Conservation (phyloP, 352 stramenopile genomes). For the Pythium inflatum region DNA sequence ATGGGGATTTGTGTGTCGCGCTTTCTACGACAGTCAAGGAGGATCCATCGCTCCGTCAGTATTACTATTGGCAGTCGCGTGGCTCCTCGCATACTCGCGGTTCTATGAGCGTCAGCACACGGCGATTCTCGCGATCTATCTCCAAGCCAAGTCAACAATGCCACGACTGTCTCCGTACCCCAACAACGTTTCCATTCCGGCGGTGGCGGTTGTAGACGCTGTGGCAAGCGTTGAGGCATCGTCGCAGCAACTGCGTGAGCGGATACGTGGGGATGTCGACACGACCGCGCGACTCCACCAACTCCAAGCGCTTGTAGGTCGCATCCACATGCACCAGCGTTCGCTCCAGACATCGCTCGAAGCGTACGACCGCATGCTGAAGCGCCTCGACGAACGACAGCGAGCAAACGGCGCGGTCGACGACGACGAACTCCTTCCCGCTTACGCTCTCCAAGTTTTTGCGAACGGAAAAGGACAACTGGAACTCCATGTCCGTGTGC, state of each 20-base stretch:
- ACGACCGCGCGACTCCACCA: conserved; percentile 14
- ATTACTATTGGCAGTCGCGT: conserved; percentile 57
- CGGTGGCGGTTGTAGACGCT: conserved; percentile 11
- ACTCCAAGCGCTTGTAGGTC: conserved; percentile 43
- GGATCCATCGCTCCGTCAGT: conserved; percentile 36
- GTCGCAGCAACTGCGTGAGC: background rate
- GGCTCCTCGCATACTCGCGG: conserved; percentile 49
- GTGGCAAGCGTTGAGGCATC: conserved; percentile 5
- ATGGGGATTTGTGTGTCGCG: conserved; percentile 60
- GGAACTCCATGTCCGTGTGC: conserved; percentile 45
- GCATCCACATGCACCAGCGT: conserved; percentile 45
- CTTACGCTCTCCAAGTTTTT: conserved; percentile 50
- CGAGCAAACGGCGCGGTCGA: conserved; percentile 27
- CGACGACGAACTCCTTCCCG: conserved; percentile 40
- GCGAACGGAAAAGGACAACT: conserved; percentile 34
- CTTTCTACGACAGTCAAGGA: conserved; percentile 40
- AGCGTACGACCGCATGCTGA: conserved; percentile 51
- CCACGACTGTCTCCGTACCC: conserved; percentile 39
- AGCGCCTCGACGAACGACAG: conserved; percentile 40
- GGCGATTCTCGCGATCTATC: conserved; percentile 45
- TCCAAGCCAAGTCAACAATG: conserved; percentile 4
- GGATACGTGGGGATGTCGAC: background rate
- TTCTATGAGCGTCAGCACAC: conserved; percentile 57
- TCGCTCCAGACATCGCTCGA: conserved; percentile 40
- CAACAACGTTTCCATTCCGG: conserved; percentile 42